phyloP scores from a whole-genome alignment of 345 rosid genomes.

The Arabis alpina region DNA sequence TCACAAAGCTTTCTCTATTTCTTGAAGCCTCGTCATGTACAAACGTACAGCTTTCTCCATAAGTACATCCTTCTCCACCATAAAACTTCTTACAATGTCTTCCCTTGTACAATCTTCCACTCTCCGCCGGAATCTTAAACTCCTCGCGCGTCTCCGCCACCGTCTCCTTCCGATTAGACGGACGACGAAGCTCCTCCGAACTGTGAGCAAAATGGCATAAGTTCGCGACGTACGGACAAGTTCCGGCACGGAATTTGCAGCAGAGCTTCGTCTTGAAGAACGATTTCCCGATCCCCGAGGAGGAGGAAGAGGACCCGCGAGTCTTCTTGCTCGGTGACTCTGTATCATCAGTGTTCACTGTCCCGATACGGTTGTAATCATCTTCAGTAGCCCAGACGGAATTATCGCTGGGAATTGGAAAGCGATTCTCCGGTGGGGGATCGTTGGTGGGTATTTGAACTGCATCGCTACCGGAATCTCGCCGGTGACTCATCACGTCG shows the following conservation, averaged over 20 bases:
- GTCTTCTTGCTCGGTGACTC: conserved; percentile 65
- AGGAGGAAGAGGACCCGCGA: conserved; percentile 43
- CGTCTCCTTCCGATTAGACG: conserved; percentile 44
- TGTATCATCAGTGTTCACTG: conserved; percentile 39
- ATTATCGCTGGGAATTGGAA: conserved; percentile 50
- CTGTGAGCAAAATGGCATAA: conserved; percentile 85
- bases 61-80: conserved; percentile 81
- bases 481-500: conserved; percentile 56
- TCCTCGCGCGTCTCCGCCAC: conserved; percentile 54
- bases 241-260: conserved; percentile 73
- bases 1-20: conserved; percentile 81
- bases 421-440: conserved; percentile 52
- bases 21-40: conserved; percentile 78
- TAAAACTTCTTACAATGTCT: conserved; percentile 33
- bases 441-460: conserved; percentile 56
- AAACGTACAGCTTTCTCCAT: conserved; percentile 83
- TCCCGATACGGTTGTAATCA: conserved; percentile 63
- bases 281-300: conserved; percentile 67
- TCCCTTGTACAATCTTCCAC: conserved; percentile 72
- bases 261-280: conserved; percentile 92
- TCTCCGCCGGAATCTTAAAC: conserved; percentile 70
- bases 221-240: conserved; percentile 69
- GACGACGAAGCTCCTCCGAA: conserved; percentile 86
- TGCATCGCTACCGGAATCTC: conserved; percentile 62
- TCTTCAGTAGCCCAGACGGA: conserved; percentile 81